phyloP scores from a whole-genome alignment of 176 grass and related monocot species.

The Pontederia paniculata region DNA sequence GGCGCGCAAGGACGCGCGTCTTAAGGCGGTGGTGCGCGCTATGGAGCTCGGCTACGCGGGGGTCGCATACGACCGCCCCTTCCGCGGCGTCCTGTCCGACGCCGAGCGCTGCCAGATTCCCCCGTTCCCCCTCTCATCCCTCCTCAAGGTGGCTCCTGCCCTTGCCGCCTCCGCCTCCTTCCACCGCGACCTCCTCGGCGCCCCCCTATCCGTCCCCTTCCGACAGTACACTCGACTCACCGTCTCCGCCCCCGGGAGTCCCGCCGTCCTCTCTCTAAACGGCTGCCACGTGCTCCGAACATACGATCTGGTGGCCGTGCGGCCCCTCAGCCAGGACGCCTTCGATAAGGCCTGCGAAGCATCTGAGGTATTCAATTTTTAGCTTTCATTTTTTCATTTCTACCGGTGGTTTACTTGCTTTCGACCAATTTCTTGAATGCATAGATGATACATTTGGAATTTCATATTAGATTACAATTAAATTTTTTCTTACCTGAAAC shows the following conservation, averaged over 20 bases:
- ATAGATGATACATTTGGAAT: too few relatives aligned
- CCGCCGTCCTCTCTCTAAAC: constrained; percentile 26
- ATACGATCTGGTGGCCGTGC: constrained; percentile 53
- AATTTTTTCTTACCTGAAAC: too few relatives aligned
- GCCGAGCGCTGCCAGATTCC: constrained; percentile 33
- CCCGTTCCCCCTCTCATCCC: constrained; percentile 33
- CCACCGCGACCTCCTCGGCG: constrained; percentile 32
- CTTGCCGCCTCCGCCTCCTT: constrained; percentile 36
- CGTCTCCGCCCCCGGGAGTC: constrained; percentile 33
- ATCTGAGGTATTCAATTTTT: constrained; percentile 14
- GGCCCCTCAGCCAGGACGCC: constrained; percentile 43
- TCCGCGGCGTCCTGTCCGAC: constrained; percentile 50
- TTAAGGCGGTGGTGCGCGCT: constrained; percentile 14
- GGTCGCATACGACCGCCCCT: constrained; percentile 42
- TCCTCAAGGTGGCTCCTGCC: constrained; percentile 32
- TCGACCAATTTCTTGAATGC: too few relatives aligned
- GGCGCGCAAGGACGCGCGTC: constrained; percentile 9
- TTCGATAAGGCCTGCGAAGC: constrained; percentile 64
- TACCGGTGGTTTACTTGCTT: too few relatives aligned
- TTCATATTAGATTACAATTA: too few relatives aligned
- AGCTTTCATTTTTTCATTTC: not conserved
- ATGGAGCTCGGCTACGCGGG: constrained; percentile 22
- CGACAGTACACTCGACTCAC: constrained; percentile 67
- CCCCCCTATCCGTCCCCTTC: constrained; percentile 28
- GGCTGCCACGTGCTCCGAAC: constrained; percentile 37